These are phyloP conservation scores for Ceratobasidium sp. DNA, from an alignment of 1,284 basidiomycete species.

Conservation along the genomic window DNA sequence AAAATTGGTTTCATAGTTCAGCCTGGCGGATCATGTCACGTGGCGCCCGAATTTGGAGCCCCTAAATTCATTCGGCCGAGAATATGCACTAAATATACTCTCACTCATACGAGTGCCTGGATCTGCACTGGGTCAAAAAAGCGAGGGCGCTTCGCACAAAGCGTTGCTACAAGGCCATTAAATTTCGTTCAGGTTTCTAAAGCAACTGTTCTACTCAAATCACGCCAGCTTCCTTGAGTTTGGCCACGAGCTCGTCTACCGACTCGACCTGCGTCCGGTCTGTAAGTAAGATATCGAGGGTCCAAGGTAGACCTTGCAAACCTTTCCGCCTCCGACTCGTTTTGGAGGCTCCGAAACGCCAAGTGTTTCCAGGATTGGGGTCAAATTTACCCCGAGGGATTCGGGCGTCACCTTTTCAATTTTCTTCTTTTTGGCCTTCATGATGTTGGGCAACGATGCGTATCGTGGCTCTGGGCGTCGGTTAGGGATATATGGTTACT, in stretches of 20 bases:
- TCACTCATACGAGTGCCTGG: no score
- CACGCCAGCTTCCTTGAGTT: slow-evolving; percentile 91
- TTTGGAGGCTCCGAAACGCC: slow-evolving; percentile 93
- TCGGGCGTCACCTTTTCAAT: slow-evolving; percentile 84
- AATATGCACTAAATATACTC: neutral
- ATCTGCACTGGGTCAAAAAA: no score
- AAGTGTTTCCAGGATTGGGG: slow-evolving; percentile 85
- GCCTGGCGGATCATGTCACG: neutral
- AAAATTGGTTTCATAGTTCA: neutral
- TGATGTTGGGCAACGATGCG: slow-evolving; percentile 93
- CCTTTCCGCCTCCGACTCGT: slow-evolving; percentile 92
- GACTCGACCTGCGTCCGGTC: slow-evolving; percentile 67
- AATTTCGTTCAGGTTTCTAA: neutral
- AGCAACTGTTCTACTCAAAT: slow-evolving; percentile 32
- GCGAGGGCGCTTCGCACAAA: no score
- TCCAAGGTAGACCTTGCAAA: slow-evolving; percentile 54
- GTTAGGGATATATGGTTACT: neutral
- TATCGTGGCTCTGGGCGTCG: slow-evolving; percentile 82
- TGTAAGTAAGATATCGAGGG: neutral
- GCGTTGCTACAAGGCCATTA: no score
- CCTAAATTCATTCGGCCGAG: neutral
- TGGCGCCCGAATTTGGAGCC: neutral
- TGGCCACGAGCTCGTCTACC: slow-evolving; percentile 90
- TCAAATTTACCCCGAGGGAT: slow-evolving; percentile 86
- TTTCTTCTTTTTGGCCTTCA: slow-evolving; percentile 99